Evolutionary conservation across 495 filamentous ascomycete genomes (phyloP).

Genomic region (Neurospora discreta): DNA sequence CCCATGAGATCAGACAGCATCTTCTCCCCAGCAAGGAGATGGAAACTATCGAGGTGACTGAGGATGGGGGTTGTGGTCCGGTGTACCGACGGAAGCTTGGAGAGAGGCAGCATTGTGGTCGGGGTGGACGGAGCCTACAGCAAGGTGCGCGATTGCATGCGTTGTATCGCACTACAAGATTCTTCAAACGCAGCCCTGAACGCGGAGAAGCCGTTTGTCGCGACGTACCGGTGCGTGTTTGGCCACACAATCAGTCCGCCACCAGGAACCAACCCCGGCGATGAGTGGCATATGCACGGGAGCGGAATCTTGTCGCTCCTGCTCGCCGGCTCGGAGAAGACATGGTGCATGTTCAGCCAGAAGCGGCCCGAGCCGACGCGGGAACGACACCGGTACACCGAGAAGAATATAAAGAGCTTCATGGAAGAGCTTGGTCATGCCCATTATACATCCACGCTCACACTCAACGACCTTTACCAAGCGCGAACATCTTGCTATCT

Average conservation of each 20-base stretch:
- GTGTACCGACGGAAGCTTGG: conserved; percentile 30
- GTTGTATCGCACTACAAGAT: conserved; percentile 7
- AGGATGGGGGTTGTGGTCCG: conserved; percentile 19
- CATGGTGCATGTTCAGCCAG: conserved; percentile 29
- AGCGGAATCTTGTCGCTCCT: conserved; percentile 17
- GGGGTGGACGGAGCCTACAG: conserved; percentile 44
- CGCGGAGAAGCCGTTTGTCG: conserved; percentile 10
- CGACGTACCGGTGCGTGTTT: conserved; percentile 25
- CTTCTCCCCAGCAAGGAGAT: conserved; percentile 26
- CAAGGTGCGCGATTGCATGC: conserved; percentile 25
- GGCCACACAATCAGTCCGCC: conserved; percentile 19
- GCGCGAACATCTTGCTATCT: conserved; percentile 9
- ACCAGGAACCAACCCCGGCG: not conserved
- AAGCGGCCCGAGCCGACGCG: conserved; percentile 15
- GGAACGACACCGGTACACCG: conserved; percentile 18
- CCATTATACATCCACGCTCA: conserved; percentile 13
- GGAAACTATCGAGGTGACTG: conserved; percentile 10
- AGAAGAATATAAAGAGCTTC: conserved; percentile 19
- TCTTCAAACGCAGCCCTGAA: conserved; percentile 8
- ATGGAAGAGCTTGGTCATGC: conserved; percentile 19
- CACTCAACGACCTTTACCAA: conserved; percentile 21
- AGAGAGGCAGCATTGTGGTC: conserved; percentile 37
- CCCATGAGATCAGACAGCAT: conserved; percentile 19
- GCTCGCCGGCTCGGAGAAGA: conserved; percentile 14
- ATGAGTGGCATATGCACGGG: conserved; percentile 9